Base-by-base conservation (phyloP, 2,329 filamentous ascomycete species). In the Xylariomycetidae sp. region DNA sequence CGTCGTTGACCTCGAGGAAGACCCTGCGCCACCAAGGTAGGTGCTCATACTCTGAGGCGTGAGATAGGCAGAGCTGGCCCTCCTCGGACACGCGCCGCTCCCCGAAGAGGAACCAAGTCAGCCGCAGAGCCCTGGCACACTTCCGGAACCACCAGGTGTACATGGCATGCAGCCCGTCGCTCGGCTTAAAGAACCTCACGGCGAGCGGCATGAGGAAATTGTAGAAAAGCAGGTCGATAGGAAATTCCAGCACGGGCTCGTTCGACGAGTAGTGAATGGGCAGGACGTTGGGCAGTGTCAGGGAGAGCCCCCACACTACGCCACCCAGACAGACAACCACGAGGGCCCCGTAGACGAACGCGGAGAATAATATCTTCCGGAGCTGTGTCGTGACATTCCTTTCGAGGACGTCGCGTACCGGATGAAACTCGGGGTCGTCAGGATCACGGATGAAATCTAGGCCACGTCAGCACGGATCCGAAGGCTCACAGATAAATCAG, bases 351-450 rank as follows among this genome's bases (percentile, higher is more conserved):
- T 98, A 98, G 3, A 98, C 89, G 36, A 97, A 78, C 12, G 89
- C 94, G 41, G 89, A 96, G 54, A 97, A 97, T 3, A 89, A 74
- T 30, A 98, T 98, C 64, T 98, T 98, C 36, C 90, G 81, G 20
- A 98, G 75, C 61, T 98, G 92, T 0, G 89, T 95, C 10, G 85
- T 81, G 30, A 98, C 83, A 48, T 84, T 94, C 20, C 92, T 82
- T 59, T 98, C 92, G 13, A 98, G 74, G 10, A 98, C 92, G 59
- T 98, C 92, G 23, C 94, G 85, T 5, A 98, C 90, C 0, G 92
- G 92, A 56, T 98, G 92, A 59, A 98, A 98, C 10, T 92, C 95
- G 7, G 94, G 92, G 59, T 98, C 92, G 58, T 98, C 94, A 6
- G 92, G 92, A 58, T 98, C 94, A 42, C 92, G 80, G 50, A 98